phyloP scores from a whole-genome alignment of 257 asterid species.

The Verbena officinalis region DNA sequence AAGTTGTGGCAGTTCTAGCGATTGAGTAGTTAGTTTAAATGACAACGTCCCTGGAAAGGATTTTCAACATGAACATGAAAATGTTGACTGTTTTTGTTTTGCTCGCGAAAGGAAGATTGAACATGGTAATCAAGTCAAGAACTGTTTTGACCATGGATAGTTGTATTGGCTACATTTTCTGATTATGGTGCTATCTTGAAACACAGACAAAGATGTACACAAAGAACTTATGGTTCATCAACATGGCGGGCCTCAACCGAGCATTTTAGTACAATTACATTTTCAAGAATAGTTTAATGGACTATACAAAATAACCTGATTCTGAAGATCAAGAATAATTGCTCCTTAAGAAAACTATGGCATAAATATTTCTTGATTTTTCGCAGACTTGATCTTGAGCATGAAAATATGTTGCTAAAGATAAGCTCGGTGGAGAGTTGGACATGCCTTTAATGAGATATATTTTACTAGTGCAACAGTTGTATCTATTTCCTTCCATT shows the following conservation, averaged over 20 bases:
- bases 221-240: constrained; percentile 1
- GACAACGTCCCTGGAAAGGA: background rate
- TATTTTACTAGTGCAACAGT: constrained; percentile 8
- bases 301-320: background rate
- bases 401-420: background rate
- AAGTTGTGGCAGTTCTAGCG: background rate
- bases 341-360: background rate
- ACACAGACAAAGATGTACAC: constrained; percentile 9
- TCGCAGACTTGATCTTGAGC: constrained; percentile 3
- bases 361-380: background rate
- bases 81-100: background rate
- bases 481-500: background rate
- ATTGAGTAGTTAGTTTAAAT: constrained; percentile 9
- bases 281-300: background rate
- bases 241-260: too few relatives aligned
- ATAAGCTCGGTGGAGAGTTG: background rate
- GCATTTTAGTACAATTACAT: background rate
- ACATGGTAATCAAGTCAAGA: background rate
- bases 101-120: constrained; percentile 8
- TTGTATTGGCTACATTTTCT: background rate
- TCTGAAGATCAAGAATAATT: background rate
- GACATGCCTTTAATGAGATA: background rate
- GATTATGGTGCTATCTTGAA: background rate
- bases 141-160: background rate
- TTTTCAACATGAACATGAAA: background rate